A percentile compares a stretch with the other conserved stretches of the same genome.
These are phyloP conservation scores for Xylaria bambusicola DNA, from an alignment of 495 filamentous ascomycete species.

Conservation along the genomic window DNA sequence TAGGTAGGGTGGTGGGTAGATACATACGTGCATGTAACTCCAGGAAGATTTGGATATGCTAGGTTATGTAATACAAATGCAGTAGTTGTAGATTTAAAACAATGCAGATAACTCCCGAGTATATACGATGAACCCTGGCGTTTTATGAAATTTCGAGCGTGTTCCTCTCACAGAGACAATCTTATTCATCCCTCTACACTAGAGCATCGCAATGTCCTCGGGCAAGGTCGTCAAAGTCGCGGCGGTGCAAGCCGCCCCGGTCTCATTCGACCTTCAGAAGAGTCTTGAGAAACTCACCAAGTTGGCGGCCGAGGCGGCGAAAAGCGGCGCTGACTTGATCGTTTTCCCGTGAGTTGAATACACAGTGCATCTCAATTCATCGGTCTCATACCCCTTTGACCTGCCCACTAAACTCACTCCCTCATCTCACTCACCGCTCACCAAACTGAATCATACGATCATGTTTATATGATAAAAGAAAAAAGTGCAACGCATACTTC, in stretches of 20 bases:
- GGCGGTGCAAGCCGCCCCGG: slow-evolving; percentile 46
- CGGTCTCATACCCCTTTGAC: too few species aligned
- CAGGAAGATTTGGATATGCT: too few species aligned
- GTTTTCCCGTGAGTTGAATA: slow-evolving; percentile 44
- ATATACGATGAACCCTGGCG: slow-evolving; percentile 17
- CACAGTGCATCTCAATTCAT: too few species aligned
- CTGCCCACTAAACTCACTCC: too few species aligned
- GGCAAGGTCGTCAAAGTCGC: slow-evolving; percentile 31
- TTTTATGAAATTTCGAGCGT: too few species aligned
- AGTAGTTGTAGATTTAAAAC: neutral
- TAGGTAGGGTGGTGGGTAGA: too few species aligned
- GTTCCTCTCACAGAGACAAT: too few species aligned
- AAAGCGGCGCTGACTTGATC: slow-evolving; percentile 45
- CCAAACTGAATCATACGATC: neutral
- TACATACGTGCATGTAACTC: too few species aligned
- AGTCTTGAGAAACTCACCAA: slow-evolving; percentile 41
- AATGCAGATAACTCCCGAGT: slow-evolving; percentile 2
- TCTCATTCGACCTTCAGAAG: slow-evolving; percentile 42
- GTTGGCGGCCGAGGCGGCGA: slow-evolving; percentile 44
- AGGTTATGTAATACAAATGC: too few species aligned
- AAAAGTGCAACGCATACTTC: neutral
- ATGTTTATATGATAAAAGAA: neutral
- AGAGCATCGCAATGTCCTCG: slow-evolving; percentile 23
- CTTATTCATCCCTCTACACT: neutral
- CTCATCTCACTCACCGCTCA: neutral